Conservation (phyloP, 2,329 filamentous ascomycete genomes). For the Alternaria arborescens region DNA sequence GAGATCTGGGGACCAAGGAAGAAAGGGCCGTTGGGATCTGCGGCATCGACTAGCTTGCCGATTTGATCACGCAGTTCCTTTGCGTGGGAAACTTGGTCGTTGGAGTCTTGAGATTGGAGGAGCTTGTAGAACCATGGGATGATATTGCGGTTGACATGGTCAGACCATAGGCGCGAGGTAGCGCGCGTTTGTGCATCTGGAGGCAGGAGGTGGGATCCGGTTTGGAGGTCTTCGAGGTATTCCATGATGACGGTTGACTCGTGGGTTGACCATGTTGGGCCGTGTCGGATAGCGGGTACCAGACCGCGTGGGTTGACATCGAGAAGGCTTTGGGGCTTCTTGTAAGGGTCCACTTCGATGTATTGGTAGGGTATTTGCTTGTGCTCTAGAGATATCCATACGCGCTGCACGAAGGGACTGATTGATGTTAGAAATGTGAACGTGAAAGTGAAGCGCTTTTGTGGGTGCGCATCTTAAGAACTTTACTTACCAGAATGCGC, state of each 20-base stretch:
- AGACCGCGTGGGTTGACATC: constrained; percentile 79
- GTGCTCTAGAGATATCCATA: constrained; percentile 87
- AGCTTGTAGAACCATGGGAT: constrained; percentile 79
- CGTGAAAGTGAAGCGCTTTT: constrained; percentile 21
- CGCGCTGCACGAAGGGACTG: constrained; percentile 84
- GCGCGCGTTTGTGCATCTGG: constrained; percentile 73
- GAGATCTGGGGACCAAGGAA: constrained; percentile 67
- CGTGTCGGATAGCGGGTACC: constrained; percentile 79
- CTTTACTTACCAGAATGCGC: constrained; percentile 76
- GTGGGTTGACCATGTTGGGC: constrained; percentile 78
- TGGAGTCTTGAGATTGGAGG: constrained; percentile 69
- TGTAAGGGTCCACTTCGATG: constrained; percentile 83
- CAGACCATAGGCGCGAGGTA: constrained; percentile 79
- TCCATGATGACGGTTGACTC: constrained; percentile 85
- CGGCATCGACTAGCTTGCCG: constrained; percentile 65
- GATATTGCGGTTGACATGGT: constrained; percentile 81
- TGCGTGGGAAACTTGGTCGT: constrained; percentile 66
- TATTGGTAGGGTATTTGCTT: constrained; percentile 85
- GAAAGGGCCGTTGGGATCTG: constrained; percentile 70
- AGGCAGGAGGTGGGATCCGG: constrained; percentile 70
- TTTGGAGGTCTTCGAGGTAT: constrained; percentile 82
- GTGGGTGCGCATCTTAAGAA: not conserved
- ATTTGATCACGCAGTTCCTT: constrained; percentile 73
- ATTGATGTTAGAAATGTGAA: constrained; percentile 17
- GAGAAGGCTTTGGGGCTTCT: constrained; percentile 73